A percentile compares a stretch with the other conserved stretches of the same genome.
Evolutionary conservation across 2,329 filamentous ascomycete genomes (phyloP).

Genomic region (Penicillium palitans): DNA sequence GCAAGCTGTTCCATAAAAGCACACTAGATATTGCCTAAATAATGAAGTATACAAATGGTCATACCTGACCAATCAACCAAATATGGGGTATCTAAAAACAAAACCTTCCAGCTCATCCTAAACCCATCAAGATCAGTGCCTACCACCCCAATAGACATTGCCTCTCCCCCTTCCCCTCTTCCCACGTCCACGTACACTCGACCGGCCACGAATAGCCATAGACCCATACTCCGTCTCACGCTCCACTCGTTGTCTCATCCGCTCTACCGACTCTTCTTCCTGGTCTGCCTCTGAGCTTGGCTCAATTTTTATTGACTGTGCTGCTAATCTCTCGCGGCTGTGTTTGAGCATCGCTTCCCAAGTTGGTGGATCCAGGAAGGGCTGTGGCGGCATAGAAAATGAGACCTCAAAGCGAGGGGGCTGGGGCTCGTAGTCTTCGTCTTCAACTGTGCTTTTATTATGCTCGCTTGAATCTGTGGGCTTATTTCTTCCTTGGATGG

Average conservation of each 20-base stretch:
- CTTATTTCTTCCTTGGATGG: not conserved
- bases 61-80: not conserved
- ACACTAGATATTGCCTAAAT: not conserved
- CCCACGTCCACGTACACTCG: constrained; percentile 24
- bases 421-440: not conserved
- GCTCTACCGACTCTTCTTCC: constrained; percentile 19
- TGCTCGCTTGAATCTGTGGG: not conserved
- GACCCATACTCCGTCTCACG: constrained; percentile 34
- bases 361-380: constrained; percentile 40
- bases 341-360: constrained; percentile 35
- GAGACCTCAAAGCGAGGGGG: constrained; percentile 32
- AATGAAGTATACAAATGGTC: not conserved
- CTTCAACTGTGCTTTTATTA: not conserved
- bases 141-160: constrained; percentile 16
- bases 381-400: constrained; percentile 37
- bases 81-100: not conserved
- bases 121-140: not conserved
- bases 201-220: constrained; percentile 36
- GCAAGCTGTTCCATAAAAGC: not conserved
- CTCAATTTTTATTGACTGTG: constrained; percentile 4
- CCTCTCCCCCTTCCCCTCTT: constrained; percentile 15
- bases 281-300: not conserved
- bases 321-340: constrained; percentile 8
- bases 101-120: not conserved
- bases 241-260: constrained; percentile 20